These are phyloP conservation scores for Hyphodiscus sp. DNA, from an alignment of 2,329 filamentous ascomycete species.

Conservation along the genomic window DNA sequence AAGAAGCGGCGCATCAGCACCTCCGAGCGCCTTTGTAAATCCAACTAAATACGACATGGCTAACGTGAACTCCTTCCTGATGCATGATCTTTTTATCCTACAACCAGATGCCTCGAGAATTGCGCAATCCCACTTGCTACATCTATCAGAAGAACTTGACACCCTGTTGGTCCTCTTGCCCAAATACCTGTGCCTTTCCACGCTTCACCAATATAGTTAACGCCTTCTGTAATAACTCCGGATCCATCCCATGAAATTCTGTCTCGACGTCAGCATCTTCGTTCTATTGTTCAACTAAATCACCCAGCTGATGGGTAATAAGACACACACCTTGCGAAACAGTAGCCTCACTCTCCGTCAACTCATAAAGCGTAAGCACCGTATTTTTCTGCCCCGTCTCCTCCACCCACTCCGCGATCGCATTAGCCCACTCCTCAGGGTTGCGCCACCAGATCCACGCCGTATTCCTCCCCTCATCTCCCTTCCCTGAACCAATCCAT, in stretches of 20 bases:
- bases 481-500: conserved; percentile 43
- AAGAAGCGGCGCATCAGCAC: background rate
- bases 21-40: background rate
- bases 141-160: conserved; percentile 81
- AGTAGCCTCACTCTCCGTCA: conserved; percentile 80
- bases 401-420: conserved; percentile 76
- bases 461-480: conserved; percentile 40
- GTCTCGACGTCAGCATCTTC: conserved; percentile 2
- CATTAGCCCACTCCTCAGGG: conserved; percentile 82
- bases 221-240: conserved; percentile 71
- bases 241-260: conserved; percentile 88
- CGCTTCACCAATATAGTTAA: conserved; percentile 78
- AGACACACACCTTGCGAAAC: conserved; percentile 52
- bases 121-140: background rate
- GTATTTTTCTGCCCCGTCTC: conserved; percentile 81
- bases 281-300: background rate
- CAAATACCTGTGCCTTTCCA: conserved; percentile 91
- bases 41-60: conserved; percentile 4
- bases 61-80: conserved; percentile 6
- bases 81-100: background rate
- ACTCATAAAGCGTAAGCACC: conserved; percentile 88
- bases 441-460: conserved; percentile 80
- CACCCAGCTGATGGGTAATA: background rate
- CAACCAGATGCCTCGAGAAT: background rate
- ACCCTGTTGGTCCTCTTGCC: conserved; percentile 77